Percentiles rank a stretch among this genome's conserved stretches.
phyloP scores from a whole-genome alignment of 257 asterid species.

The Fraxinus pennsylvanica region DNA sequence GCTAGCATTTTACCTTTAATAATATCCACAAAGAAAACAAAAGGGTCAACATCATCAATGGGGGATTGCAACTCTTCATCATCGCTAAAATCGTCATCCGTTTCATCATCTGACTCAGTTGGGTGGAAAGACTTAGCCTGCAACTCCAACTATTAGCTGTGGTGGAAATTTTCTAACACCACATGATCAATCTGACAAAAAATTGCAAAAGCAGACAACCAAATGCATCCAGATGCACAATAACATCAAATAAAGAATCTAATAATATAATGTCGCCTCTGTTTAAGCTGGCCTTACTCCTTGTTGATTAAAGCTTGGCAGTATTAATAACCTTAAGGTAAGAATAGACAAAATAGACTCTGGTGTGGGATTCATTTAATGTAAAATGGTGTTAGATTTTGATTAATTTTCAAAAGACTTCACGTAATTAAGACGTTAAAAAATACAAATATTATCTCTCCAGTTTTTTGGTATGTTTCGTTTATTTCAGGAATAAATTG shows the following conservation, averaged over 20 bases:
- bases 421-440: background rate
- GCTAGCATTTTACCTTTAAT: conserved; percentile 56
- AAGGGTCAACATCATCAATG: conserved; percentile 92
- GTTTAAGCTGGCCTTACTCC: background rate
- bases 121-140: conserved; percentile 86
- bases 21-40: conserved; percentile 84
- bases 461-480: background rate
- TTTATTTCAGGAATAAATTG: background rate
- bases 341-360: background rate
- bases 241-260: background rate
- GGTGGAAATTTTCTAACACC: background rate
- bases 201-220: conserved; percentile 4
- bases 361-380: background rate
- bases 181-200: background rate
- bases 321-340: background rate
- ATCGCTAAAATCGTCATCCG: conserved; percentile 90
- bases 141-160: conserved; percentile 8
- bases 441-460: background rate
- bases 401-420: background rate
- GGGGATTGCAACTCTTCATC: conserved; percentile 98
- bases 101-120: conserved; percentile 58
- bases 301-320: background rate
- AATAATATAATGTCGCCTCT: background rate
- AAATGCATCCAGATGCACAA: background rate
- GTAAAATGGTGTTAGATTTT: background rate